Conservation (phyloP, 345 rosid genomes). For the Populus nigra region DNA sequence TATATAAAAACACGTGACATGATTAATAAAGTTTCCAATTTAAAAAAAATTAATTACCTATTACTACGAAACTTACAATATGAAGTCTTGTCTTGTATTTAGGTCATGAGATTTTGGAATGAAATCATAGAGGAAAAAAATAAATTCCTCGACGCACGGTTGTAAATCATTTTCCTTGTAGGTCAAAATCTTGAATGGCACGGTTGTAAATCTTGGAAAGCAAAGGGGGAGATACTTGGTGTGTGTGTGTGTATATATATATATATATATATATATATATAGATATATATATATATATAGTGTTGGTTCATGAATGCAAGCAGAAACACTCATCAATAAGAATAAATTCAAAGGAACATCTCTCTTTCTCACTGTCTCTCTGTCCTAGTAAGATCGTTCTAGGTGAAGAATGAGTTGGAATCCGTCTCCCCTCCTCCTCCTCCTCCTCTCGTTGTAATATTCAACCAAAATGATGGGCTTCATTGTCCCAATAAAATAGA, state of each 20-base stretch:
- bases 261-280: too few relatives aligned
- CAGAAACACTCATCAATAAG: background rate
- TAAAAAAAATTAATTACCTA: too few relatives aligned
- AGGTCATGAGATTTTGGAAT: too few relatives aligned
- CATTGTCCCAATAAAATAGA: background rate
- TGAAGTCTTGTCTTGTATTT: too few relatives aligned
- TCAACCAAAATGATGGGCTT: background rate
- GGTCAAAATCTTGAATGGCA: background rate
- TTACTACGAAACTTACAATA: too few relatives aligned
- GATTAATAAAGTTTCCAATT: too few relatives aligned
- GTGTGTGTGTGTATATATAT: too few relatives aligned
- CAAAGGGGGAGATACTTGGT: background rate
- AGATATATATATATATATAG: too few relatives aligned
- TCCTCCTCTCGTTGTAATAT: background rate
- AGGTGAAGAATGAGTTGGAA: constrained; percentile 12
- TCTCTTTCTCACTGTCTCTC: background rate
- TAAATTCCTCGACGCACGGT: too few relatives aligned
- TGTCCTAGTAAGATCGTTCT: background rate
- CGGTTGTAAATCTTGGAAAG: background rate
- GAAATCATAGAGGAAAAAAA: background rate
- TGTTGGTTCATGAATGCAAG: constrained; percentile 19
- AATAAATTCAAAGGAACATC: background rate
- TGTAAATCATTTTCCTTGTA: too few relatives aligned
- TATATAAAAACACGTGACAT: too few relatives aligned
- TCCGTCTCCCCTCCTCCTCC: background rate